Conservation (phyloP, 1,284 basidiomycete species). For the Cryptococcus hybrid region DNA sequence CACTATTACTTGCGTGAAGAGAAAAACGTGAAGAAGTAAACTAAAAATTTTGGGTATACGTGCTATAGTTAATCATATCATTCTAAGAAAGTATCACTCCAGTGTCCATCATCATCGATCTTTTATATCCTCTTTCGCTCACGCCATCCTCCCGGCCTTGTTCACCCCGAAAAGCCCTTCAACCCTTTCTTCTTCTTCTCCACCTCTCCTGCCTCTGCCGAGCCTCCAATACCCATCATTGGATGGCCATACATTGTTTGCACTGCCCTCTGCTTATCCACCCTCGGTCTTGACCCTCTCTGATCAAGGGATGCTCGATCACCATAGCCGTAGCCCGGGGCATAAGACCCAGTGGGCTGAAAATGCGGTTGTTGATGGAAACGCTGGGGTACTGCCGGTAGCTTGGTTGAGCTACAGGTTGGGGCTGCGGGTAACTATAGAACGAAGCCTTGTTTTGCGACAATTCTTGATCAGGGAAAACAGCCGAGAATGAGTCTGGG, state of each 20-base stretch:
- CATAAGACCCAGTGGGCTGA: neutral
- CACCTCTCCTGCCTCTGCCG: constrained; percentile 1
- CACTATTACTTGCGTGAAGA: too few relatives aligned
- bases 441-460: neutral
- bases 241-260: constrained; percentile 12
- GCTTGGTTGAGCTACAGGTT: neutral
- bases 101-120: too few relatives aligned
- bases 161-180: constrained; percentile 28
- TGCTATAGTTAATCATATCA: too few relatives aligned
- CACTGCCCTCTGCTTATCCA: constrained; percentile 4
- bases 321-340: constrained; percentile 5
- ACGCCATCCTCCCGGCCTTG: constrained; percentile 23
- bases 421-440: constrained; percentile 12
- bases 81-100: too few relatives aligned
- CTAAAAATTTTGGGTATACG: too few relatives aligned
- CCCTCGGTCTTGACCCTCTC: constrained; percentile 2
- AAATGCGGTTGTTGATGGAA: neutral
- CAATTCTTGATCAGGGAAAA: constrained; percentile 15
- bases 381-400: neutral
- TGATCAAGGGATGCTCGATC: constrained; percentile 11
- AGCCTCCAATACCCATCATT: neutral
- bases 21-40: too few relatives aligned
- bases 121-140: too few relatives aligned
- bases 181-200: constrained; percentile 27
- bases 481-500: constrained; percentile 19